Evolutionary conservation across 805 yeast species (phyloP), one percentile per base, ranked within the genome.

Genomic region (Lipomyces lipofer): DNA sequence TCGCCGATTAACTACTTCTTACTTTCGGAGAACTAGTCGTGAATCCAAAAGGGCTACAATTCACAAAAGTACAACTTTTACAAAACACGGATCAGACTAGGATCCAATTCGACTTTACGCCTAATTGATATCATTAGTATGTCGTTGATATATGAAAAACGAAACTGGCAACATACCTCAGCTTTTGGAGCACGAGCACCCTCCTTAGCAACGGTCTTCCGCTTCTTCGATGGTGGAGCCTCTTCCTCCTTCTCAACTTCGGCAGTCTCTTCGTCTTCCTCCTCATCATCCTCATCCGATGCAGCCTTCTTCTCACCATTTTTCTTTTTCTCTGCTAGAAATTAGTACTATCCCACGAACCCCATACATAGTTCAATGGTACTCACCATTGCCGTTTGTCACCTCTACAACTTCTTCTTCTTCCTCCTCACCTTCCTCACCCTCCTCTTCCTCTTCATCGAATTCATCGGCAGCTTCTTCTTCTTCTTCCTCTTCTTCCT

Each of bases 221-320:
- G 60, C 56, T 57, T 57, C 53, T 57, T 57, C 33, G 59, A 35
- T 7, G 61, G 61, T 24, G 61, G 61, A 17, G 21, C 47, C 13
- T 55, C 53, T 10, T 42, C 56, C 3, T 39, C 54, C 36, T 24
- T 52, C 30, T 38, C 54, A 7, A 15, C 30, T 17, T 32, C 48
- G 3, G 38, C 51, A 8, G 44, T 28, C 38, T 35, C 53, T 4
- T 42, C 40, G 2, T 13, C 36, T 25, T 40, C 51, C 12, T 43
- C 38, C 32, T 40, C 43, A 21, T 44, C 44, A n/a, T 51, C 53
- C 13, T 15, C 51, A 10, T 33, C 47, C 19, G 33, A 48, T n/a
- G 38, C 49, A 17, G 13, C 49, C 32, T 54, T 32, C 1, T 47
- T 52, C 15, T 39, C 60, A 4, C 32, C 53, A 21, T 43, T 21